Evolutionary conservation across 106 monocot species (phyloP).

Genomic region (Narthecium ossifragum): DNA sequence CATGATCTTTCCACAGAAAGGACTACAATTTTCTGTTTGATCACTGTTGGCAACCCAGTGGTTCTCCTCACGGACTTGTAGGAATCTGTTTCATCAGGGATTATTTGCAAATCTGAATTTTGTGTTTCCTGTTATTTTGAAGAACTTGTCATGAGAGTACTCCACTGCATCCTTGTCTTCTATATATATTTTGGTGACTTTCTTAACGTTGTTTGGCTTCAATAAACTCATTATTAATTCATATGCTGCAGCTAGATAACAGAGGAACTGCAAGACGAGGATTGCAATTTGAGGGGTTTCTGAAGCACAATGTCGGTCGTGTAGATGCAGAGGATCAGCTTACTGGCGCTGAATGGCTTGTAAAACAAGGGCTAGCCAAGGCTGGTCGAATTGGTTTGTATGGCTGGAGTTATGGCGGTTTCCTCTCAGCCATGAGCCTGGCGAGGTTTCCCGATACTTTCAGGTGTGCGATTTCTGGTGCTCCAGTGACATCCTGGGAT

Average conservation of each 20-base stretch:
- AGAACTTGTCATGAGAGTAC: too few relatives aligned
- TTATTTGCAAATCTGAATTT: too few relatives aligned
- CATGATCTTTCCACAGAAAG: too few relatives aligned
- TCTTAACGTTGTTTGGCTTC: not conserved
- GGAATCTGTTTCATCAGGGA: too few relatives aligned
- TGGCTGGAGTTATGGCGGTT: constrained; percentile 98
- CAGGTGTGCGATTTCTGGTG: constrained; percentile 70
- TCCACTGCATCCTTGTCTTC: too few relatives aligned
- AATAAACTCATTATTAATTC: not conserved
- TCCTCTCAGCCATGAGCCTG: constrained; percentile 69
- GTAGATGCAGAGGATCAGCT: constrained; percentile 85
- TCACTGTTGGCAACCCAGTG: too few relatives aligned
- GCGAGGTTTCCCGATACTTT: constrained; percentile 68
- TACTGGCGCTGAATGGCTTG: constrained; percentile 75
- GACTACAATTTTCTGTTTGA: too few relatives aligned
- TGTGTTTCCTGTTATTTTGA: too few relatives aligned
- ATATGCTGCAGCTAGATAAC: constrained; percentile 79
- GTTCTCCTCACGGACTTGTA: too few relatives aligned
- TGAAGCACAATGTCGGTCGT: constrained; percentile 68
- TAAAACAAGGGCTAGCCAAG: constrained; percentile 62
- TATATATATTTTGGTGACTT: too few relatives aligned
- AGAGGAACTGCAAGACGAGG: constrained; percentile 86
- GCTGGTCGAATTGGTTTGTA: constrained; percentile 69
- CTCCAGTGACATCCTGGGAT: constrained; percentile 92
- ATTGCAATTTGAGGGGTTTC: constrained; percentile 57